These are phyloP conservation scores for Echria macrotheca DNA, from an alignment of 495 filamentous ascomycete genomes.

Conservation along the genomic window DNA sequence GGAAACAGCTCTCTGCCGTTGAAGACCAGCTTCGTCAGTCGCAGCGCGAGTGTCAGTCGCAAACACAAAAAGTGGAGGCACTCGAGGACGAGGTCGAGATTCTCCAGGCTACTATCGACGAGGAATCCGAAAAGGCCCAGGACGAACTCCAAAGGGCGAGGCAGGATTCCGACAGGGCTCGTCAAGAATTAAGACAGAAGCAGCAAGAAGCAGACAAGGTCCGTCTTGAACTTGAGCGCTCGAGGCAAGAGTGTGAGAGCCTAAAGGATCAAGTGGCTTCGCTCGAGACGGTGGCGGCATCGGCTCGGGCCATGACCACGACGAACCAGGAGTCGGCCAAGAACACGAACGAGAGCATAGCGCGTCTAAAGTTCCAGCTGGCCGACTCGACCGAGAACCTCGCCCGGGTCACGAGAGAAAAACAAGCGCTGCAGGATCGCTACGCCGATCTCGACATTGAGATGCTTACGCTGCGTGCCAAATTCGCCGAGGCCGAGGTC, in stretches of 20 bases:
- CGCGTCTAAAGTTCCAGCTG: slow-evolving; percentile 29
- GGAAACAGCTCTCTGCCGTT: slow-evolving; percentile 47
- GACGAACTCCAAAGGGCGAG: slow-evolving; percentile 45
- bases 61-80: slow-evolving; percentile 64
- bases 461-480: slow-evolving; percentile 49
- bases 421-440: slow-evolving; percentile 58
- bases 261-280: slow-evolving; percentile 46
- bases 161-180: slow-evolving; percentile 44
- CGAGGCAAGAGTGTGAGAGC: slow-evolving; percentile 33
- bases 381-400: slow-evolving; percentile 30
- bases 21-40: slow-evolving; percentile 65
- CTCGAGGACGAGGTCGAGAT: slow-evolving; percentile 78
- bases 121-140: slow-evolving; percentile 66
- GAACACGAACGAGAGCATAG: slow-evolving; percentile 21
- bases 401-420: slow-evolving; percentile 46
- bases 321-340: slow-evolving; percentile 24
- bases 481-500: slow-evolving; percentile 49
- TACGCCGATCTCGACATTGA: slow-evolving; percentile 57
- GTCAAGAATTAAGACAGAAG: neutral
- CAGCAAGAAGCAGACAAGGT: slow-evolving; percentile 3
- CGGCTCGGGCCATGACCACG: slow-evolving; percentile 16
- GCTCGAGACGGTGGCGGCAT: slow-evolving; percentile 15
- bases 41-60: slow-evolving; percentile 55
- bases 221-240: slow-evolving; percentile 2
- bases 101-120: slow-evolving; percentile 66